phyloP scores from a whole-genome alignment of 2,329 filamentous ascomycete species.

The Paracamarosporium sp. region DNA sequence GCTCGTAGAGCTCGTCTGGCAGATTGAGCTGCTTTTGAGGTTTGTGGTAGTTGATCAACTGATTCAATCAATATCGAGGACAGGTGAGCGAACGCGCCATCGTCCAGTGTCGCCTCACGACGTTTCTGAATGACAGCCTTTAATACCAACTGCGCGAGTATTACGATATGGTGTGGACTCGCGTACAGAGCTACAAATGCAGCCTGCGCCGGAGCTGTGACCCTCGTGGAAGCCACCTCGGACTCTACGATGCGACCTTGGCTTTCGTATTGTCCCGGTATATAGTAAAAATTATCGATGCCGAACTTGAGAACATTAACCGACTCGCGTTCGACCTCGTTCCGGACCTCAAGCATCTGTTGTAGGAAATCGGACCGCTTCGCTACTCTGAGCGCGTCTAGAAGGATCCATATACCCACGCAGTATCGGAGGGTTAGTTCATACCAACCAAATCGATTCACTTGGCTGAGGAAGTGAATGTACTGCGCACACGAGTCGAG shows the following conservation, averaged over 20 bases:
- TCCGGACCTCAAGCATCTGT: background rate
- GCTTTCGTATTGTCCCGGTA: background rate
- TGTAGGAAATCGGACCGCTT: conserved; percentile 12
- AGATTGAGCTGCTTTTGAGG: background rate
- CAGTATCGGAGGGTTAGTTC: conserved; percentile 11
- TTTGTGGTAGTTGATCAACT: background rate
- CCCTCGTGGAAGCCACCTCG: background rate
- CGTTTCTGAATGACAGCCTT: background rate
- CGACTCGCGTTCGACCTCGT: conserved; percentile 14
- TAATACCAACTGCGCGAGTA: background rate
- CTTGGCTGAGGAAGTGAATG: conserved; percentile 8
- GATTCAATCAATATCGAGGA: background rate
- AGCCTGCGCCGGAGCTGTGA: background rate
- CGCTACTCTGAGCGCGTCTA: conserved; percentile 13
- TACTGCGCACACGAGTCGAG: background rate
- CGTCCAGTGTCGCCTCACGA: background rate
- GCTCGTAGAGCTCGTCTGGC: background rate
- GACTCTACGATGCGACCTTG: background rate
- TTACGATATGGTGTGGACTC: background rate
- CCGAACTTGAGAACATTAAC: conserved; percentile 18
- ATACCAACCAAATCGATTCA: conserved; percentile 9
- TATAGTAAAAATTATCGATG: conserved; percentile 7
- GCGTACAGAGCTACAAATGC: background rate
- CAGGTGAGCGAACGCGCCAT: background rate
- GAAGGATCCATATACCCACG: conserved; percentile 14